These are phyloP conservation scores for Caryopteris hybrid DNA, from an alignment of 305 asterid genomes.

Conservation along the genomic window DNA sequence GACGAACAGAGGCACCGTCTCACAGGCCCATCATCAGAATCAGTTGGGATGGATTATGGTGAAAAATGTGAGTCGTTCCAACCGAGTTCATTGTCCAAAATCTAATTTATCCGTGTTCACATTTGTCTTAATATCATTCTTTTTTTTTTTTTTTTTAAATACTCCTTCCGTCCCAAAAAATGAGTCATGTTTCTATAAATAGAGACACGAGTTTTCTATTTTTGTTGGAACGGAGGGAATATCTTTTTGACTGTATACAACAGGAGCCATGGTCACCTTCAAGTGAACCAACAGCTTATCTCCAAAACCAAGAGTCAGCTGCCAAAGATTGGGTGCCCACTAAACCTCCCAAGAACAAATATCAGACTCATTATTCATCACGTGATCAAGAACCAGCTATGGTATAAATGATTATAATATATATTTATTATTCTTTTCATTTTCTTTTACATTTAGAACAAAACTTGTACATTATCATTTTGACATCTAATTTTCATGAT, in stretches of 20 bases:
- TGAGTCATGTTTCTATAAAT: too few relatives aligned
- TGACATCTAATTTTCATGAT: not conserved
- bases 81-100: too few relatives aligned
- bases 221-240: too few relatives aligned
- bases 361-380: not conserved
- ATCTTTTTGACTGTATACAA: too few relatives aligned
- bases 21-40: not conserved
- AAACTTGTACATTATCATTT: too few relatives aligned
- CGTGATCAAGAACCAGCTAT: not conserved
- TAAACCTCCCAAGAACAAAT: not conserved
- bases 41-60: not conserved
- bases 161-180: too few relatives aligned
- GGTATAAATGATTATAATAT: not conserved
- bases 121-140: too few relatives aligned
- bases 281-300: not conserved
- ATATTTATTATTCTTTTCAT: too few relatives aligned
- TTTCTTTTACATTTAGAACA: too few relatives aligned
- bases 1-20: not conserved
- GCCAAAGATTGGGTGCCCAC: conserved; percentile 7
- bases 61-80: conserved; percentile 1
- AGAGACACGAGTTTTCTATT: too few relatives aligned
- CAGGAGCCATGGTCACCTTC: conserved; percentile 6
- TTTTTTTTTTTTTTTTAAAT: too few relatives aligned
- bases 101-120: too few relatives aligned
- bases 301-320: not conserved